Percentiles rank a stretch among this genome's conserved stretches.
phyloP scores from a whole-genome alignment of 2,329 filamentous ascomycete species.

The Trichoderma asperellum region DNA sequence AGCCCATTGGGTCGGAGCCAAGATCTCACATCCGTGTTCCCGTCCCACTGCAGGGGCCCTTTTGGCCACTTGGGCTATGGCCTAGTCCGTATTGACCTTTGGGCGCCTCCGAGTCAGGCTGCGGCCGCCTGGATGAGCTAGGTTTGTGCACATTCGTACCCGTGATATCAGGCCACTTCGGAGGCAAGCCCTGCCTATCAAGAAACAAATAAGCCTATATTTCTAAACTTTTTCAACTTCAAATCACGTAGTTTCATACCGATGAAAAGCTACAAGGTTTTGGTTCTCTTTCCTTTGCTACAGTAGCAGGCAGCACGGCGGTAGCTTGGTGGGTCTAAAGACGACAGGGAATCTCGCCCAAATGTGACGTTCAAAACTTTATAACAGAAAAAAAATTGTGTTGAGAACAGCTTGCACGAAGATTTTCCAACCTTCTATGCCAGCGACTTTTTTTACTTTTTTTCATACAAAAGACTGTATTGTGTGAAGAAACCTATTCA shows the following conservation, averaged over 20 bases:
- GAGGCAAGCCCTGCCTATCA: not conserved
- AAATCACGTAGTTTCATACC: not conserved
- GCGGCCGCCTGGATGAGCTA: not conserved
- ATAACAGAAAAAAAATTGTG: not conserved
- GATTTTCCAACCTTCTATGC: not conserved
- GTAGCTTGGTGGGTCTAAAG: not conserved
- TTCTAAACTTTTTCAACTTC: not conserved
- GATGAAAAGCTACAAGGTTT: not conserved
- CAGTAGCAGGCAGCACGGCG: not conserved
- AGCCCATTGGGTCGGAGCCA: conserved; percentile 18
- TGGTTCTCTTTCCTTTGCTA: not conserved
- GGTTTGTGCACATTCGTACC: not conserved
- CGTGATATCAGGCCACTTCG: conserved; percentile 5
- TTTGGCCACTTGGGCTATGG: conserved; percentile 7
- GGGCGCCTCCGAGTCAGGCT: not conserved
- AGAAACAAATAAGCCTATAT: not conserved
- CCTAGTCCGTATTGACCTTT: not conserved
- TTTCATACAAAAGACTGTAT: not conserved
- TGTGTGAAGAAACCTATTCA: too few relatives aligned
- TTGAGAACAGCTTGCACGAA: not conserved
- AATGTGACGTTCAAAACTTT: not conserved
- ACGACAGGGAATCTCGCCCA: not conserved
- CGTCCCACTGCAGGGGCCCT: conserved; percentile 22
- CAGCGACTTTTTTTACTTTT: too few relatives aligned
- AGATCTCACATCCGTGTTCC: conserved; percentile 17